Base-by-base conservation (phyloP, 495 filamentous ascomycete genomes). In the Penicillium steckii region DNA sequence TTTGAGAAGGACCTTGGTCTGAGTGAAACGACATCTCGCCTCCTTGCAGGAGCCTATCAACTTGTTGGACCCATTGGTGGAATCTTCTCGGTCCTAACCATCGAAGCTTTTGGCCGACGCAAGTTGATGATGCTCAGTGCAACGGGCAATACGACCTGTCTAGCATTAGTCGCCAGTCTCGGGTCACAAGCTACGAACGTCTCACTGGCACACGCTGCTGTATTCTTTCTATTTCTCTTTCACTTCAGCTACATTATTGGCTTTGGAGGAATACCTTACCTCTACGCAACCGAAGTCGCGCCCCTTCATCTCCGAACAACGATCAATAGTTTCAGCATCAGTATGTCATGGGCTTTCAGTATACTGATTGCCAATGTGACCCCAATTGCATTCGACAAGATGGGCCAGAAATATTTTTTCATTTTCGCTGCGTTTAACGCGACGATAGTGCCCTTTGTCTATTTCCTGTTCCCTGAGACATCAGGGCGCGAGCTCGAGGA, bases 381-480 rank as follows among this genome's bases (percentile, higher is more conserved):
- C 1, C 62, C 59, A 7, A 52, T 62, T 22, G 62, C 55, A 17
- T 60, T 65, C 42, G 50, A 53, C 15, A 32, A 9, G 1, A 62
- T 65, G 38, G 56, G 53, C 2, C 60, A 60, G 41, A 45, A 43
- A 30, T 65, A 55, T 44, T 65, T 63, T 19, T 45, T 62, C 13
- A 33, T 65, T 3, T 65, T 61, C 29, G 61, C 63, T 5, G 71
- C 77, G 10, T 78, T 84, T 61, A 85, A 85, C 61, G 70, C 70
- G 19, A 52, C 73, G 18, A 85, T 87, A 65, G 70, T 85, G 0
- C 80, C 80, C 1, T 66, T 81, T 21, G 73, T 85, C 19, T 86
- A 82, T 60, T 75, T 84, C 46, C 52, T 74, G 32, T 84, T 80
- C 59, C 83, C 81, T 3, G 84, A 86, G 63, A 85, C 83, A 1